A percentile compares a stretch with the other conserved stretches of the same genome.
Conservation (phyloP, 805 yeast species). For the Candida easanensis region DNA sequence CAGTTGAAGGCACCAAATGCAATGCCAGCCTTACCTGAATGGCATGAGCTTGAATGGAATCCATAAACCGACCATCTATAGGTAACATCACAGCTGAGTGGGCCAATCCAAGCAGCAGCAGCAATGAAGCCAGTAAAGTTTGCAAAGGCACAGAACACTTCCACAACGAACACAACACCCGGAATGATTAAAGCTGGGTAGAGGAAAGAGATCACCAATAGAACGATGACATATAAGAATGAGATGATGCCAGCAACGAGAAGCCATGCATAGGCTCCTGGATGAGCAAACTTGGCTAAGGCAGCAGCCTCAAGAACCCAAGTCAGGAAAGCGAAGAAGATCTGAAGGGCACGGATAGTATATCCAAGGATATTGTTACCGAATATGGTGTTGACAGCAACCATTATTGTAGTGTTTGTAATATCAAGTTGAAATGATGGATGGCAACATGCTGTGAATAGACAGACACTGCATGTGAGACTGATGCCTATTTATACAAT, state of each 20-base stretch:
- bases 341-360: constrained; percentile 15
- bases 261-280: constrained; percentile 14
- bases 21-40: constrained; percentile 20
- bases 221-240: constrained; percentile 6
- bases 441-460: neutral
- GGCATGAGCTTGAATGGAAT: constrained; percentile 8
- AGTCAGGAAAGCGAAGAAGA: constrained; percentile 14
- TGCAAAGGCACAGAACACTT: constrained; percentile 12
- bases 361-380: constrained; percentile 6
- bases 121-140: constrained; percentile 23
- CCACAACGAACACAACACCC: constrained; percentile 16
- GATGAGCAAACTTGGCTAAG: constrained; percentile 6
- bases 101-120: constrained; percentile 18
- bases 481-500: too few relatives aligned
- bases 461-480: too few relatives aligned
- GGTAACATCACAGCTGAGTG: constrained; percentile 5
- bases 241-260: constrained; percentile 15
- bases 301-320: constrained; percentile 14
- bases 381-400: constrained; percentile 1
- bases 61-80: neutral
- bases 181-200: constrained; percentile 8
- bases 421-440: neutral
- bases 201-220: constrained; percentile 5
- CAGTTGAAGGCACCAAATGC: constrained; percentile 22
- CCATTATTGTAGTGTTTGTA: too few relatives aligned